These are phyloP conservation scores for Fusarium sp. DNA, from an alignment of 2,329 filamentous ascomycete genomes.

Conservation along the genomic window DNA sequence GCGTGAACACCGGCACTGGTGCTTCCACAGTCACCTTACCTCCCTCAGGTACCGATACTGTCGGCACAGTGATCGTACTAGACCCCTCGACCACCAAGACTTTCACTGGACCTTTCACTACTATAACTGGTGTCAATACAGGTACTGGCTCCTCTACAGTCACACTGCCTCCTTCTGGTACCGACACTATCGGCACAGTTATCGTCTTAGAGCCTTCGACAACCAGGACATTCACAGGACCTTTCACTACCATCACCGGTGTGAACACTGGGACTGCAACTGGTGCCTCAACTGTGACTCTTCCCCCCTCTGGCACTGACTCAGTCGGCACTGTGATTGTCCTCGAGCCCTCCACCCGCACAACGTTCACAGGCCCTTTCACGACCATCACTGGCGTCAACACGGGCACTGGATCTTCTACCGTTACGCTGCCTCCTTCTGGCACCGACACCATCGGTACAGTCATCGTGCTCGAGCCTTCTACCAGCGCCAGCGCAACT, in stretches of 20 bases:
- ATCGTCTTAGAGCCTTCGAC: background rate
- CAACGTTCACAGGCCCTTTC: background rate
- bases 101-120: too few relatives aligned
- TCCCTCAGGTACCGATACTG: too few relatives aligned
- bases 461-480: background rate
- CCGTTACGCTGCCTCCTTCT: background rate
- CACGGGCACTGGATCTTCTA: background rate
- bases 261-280: background rate
- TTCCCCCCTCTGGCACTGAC: background rate
- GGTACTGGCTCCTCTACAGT: too few relatives aligned
- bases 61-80: too few relatives aligned
- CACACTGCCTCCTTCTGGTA: background rate
- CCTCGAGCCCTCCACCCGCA: background rate
- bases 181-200: background rate
- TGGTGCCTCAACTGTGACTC: background rate
- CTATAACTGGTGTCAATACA: too few relatives aligned
- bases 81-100: too few relatives aligned
- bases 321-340: background rate
- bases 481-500: background rate
- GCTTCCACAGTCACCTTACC: background rate
- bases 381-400: background rate
- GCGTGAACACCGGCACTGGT: background rate
- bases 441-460: background rate
- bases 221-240: background rate
- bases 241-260: background rate